phyloP scores from a whole-genome alignment of 139 green algal species.

The Ulvella scutata region DNA sequence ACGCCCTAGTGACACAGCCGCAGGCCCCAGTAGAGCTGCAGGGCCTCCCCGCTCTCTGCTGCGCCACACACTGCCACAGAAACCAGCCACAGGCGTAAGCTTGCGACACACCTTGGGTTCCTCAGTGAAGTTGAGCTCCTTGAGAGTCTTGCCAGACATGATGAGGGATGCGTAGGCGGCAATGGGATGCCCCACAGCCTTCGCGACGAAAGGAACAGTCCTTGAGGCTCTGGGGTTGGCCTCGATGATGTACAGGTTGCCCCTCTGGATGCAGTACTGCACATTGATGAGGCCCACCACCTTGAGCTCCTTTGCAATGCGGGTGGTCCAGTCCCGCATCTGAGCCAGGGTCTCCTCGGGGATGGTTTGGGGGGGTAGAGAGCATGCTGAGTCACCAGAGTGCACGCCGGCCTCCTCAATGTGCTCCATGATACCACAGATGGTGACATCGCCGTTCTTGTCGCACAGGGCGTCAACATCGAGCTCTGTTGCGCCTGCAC shows the following conservation, averaged over 20 bases:
- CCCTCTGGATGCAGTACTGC: constrained; percentile 86
- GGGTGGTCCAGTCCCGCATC: constrained; percentile 78
- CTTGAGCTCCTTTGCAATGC: constrained; percentile 71
- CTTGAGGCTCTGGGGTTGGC: constrained; percentile 91
- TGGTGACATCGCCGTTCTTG: constrained; percentile 86
- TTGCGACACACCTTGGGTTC: constrained; percentile 39
- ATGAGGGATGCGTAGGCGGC: constrained; percentile 90
- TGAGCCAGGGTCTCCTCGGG: constrained; percentile 43
- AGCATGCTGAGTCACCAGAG: constrained; percentile 92
- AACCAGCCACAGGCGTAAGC: background rate
- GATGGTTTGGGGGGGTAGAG: constrained; percentile 86
- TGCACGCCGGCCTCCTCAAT: constrained; percentile 97
- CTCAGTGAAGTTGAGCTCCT: constrained; percentile 72
- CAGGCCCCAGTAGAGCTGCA: background rate
- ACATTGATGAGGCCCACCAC: constrained; percentile 98
- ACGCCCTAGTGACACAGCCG: no score
- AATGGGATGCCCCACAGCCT: constrained; percentile 92
- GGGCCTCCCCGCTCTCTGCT: background rate
- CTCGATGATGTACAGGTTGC: constrained; percentile 94
- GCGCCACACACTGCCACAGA: no score
- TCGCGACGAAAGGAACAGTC: constrained; percentile 97
- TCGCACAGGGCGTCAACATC: constrained; percentile 92
- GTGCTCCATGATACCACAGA: constrained; percentile 99
- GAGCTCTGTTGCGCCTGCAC: constrained; percentile 82
- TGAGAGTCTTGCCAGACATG: constrained; percentile 79